Conservation (phyloP, 2,329 filamentous ascomycete species). For the Aureobasidium sp. region DNA sequence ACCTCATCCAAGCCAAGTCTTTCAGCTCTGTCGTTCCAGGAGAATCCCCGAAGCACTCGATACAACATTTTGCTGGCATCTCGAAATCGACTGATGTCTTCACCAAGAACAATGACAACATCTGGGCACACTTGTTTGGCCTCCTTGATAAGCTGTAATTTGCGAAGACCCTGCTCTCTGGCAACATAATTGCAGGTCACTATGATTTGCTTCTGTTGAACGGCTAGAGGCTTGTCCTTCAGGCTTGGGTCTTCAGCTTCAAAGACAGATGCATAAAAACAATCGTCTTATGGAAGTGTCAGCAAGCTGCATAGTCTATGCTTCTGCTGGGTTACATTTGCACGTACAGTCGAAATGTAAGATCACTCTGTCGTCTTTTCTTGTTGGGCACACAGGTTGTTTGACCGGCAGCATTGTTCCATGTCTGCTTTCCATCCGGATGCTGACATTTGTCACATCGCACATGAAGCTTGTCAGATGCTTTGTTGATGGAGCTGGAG, state of each 20-base stretch:
- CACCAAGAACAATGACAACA: slow-evolving; percentile 75
- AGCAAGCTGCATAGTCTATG: not conserved
- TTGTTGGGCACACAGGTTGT: slow-evolving; percentile 22
- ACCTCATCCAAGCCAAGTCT: slow-evolving; percentile 88
- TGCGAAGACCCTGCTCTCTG: slow-evolving; percentile 60
- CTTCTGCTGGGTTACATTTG: slow-evolving; percentile 14
- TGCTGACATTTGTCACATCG: not conserved
- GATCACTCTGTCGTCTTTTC: slow-evolving; percentile 62
- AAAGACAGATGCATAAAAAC: slow-evolving; percentile 90
- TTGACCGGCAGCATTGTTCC: not conserved
- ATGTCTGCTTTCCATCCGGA: not conserved
- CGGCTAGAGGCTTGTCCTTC: slow-evolving; percentile 66
- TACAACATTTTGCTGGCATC: slow-evolving; percentile 79
- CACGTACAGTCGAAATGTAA: slow-evolving; percentile 63
- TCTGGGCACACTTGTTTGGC: slow-evolving; percentile 76
- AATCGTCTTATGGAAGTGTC: slow-evolving; percentile 52
- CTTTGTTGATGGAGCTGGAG: not conserved
- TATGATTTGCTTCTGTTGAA: slow-evolving; percentile 88
- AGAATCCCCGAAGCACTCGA: slow-evolving; percentile 61
- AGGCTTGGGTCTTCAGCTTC: slow-evolving; percentile 72
- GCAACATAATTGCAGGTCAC: slow-evolving; percentile 94
- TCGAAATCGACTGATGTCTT: slow-evolving; percentile 78
- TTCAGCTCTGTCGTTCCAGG: slow-evolving; percentile 74
- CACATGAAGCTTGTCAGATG: not conserved
- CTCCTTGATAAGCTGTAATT: slow-evolving; percentile 79